Evolutionary conservation across 106 monocot genomes (phyloP), one percentile per base, ranked within the genome.

Genomic region (Apostasia ramifera): DNA sequence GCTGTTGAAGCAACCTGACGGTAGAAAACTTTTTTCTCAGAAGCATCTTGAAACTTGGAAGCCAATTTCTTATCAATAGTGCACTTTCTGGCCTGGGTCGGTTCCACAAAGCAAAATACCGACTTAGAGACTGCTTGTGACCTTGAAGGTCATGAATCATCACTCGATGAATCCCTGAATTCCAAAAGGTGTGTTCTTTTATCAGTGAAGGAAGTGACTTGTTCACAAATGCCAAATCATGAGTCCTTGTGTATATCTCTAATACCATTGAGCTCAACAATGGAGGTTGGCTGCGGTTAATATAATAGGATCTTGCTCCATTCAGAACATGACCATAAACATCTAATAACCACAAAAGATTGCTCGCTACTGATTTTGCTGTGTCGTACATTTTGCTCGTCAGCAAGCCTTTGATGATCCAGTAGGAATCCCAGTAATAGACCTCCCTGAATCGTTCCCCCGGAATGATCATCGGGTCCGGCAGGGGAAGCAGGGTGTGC

Each of bases 341-440:
- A 51, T 98, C 87, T 57, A 92, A 44, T n/a, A 92, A 71, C 47
- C 74, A 98, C n/a, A 93, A 38, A 13, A 98, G 85, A 74, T 90
- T 92, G 42, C 70, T 68, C 57, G 74, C 93, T 38, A 98, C 66
- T 12, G 55, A 74, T 78, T 88, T 98, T 73, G 98, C 98, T 50
- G 78, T 85, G 6, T 90, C 90, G 67, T 90, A 81, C 97, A 98
- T 98, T 68, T 98, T 98, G 81, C 98, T 98, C 26, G 74, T 90
- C 49, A 98, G 63, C 40, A 92, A 67, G 37, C 97, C 92, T 75
- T 92, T 89, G 50, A 92, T 77, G 41, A 67, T 70, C 97, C 97
- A 97, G 45, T 97, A 97, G 49, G 92, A 85, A 47, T 97, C 97
- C 97, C 97, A 92, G 68, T 97, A 97, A 49, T 92, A 92, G 42